Percentiles rank a stretch among this genome's conserved stretches.
Conservation (phyloP, 2,329 filamentous ascomycete species). For the Cytospora leucostoma region DNA sequence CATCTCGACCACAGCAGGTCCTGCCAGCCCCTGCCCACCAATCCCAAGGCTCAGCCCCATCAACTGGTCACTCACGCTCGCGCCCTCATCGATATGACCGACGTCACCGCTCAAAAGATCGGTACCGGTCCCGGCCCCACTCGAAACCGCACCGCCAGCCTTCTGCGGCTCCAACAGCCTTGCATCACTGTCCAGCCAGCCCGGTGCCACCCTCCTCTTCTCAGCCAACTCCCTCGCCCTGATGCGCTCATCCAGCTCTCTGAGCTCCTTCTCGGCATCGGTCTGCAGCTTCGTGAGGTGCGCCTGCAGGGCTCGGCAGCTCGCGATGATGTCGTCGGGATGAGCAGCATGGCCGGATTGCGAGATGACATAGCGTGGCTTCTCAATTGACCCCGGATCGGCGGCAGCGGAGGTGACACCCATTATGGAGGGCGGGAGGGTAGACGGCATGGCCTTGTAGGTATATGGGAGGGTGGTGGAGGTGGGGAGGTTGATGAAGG, state of each 20-base stretch:
- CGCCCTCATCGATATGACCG: conserved; percentile 6
- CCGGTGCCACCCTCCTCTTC: conserved; percentile 77
- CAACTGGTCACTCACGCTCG: conserved; percentile 56
- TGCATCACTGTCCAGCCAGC: conserved; percentile 76
- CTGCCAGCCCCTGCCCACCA: conserved; percentile 16
- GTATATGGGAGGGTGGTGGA: conserved; percentile 93
- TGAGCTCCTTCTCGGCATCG: conserved; percentile 67
- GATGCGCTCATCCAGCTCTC: conserved; percentile 69
- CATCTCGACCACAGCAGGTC: conserved; percentile 39
- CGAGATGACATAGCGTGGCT: conserved; percentile 74
- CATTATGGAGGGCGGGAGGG: conserved; percentile 73
- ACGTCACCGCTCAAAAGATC: conserved; percentile 35
- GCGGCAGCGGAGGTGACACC: conserved; percentile 47
- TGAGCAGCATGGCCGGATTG: conserved; percentile 79
- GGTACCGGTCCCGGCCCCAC: conserved; percentile 43
- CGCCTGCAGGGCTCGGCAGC: conserved; percentile 74
- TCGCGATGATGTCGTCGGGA: conserved; percentile 80
- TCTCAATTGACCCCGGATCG: conserved; percentile 42
- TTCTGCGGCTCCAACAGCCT: conserved; percentile 69
- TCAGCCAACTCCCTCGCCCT: conserved; percentile 69
- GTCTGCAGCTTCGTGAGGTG: conserved; percentile 71
- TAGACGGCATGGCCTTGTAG: conserved; percentile 86
- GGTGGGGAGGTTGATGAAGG: conserved; percentile 87
- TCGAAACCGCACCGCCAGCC: conserved; percentile 34
- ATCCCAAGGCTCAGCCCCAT: conserved; percentile 48